phyloP scores from a whole-genome alignment of 306 rosid genomes.

The Castanopsis chinensis region DNA sequence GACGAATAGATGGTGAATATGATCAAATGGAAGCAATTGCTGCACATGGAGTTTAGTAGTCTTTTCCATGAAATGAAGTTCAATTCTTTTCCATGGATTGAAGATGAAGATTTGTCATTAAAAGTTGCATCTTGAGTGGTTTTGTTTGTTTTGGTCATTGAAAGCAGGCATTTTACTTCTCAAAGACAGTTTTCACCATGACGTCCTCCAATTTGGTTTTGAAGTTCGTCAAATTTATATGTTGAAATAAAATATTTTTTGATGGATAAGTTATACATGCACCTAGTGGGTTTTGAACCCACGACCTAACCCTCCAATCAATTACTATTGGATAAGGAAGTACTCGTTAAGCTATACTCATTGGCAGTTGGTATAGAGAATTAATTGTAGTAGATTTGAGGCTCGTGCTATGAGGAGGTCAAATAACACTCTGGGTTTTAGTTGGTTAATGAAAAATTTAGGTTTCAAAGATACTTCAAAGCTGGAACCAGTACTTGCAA shows the following conservation, averaged over 20 bases:
- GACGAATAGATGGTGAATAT: background rate
- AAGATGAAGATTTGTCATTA: background rate
- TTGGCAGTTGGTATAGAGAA: background rate
- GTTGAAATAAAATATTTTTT: no score
- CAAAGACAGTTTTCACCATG: background rate
- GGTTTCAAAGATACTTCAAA: background rate
- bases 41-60: background rate
- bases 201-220: background rate
- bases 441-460: background rate
- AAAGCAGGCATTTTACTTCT: background rate
- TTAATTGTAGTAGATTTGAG: background rate
- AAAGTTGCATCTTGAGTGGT: background rate
- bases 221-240: background rate
- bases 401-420: background rate
- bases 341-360: no score
- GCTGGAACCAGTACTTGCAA: background rate
- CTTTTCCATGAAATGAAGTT: background rate
- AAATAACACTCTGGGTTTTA: background rate
- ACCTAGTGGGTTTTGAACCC: no score
- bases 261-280: no score
- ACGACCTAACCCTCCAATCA: no score
- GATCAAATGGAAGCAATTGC: background rate
- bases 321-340: no score
- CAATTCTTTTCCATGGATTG: background rate
- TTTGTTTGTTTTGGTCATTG: background rate